These are phyloP conservation scores for Poronia punctata DNA, from an alignment of 495 filamentous ascomycete species.

Conservation along the genomic window DNA sequence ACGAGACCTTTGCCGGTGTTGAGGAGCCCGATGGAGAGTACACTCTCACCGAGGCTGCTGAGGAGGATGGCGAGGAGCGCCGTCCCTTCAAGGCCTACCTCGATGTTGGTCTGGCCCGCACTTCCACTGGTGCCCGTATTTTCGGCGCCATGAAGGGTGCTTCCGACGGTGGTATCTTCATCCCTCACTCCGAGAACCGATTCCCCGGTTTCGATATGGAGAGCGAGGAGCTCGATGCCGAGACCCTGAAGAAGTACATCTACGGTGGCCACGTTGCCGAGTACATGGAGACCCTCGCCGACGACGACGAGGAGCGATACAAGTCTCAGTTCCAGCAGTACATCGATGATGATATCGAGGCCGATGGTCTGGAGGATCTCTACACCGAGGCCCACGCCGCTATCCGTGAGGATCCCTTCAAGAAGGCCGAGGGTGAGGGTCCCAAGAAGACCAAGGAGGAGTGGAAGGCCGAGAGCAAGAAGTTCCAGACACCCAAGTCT, in stretches of 20 bases:
- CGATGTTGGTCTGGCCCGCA: constrained; percentile 93
- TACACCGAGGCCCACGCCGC: constrained; percentile 91
- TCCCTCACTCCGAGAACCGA: constrained; percentile 97
- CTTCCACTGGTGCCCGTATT: constrained; percentile 94
- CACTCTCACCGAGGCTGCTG: constrained; percentile 84
- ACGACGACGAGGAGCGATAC: constrained; percentile 99
- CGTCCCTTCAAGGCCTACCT: constrained; percentile 98
- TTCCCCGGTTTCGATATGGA: constrained; percentile 99
- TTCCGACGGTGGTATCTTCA: constrained; percentile 91
- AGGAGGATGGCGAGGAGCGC: constrained; percentile 73
- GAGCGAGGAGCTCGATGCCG: constrained; percentile 90
- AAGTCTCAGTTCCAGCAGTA: constrained; percentile 96
- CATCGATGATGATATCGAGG: constrained; percentile 92
- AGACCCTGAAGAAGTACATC: constrained; percentile 98
- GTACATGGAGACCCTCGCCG: constrained; percentile 99
- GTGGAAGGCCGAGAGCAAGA: constrained; percentile 92
- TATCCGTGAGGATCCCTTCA: constrained; percentile 97
- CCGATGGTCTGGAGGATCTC: constrained; percentile 94
- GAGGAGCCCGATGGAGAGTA: constrained; percentile 93
- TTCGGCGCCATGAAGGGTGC: constrained; percentile 99
- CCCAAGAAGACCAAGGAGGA: constrained; percentile 91
- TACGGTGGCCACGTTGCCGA: constrained; percentile 95
- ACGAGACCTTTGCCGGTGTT: constrained; percentile 84
- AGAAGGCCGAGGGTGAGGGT: constrained; percentile 75
- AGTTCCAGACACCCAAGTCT: constrained; percentile 72